Percentiles rank a stretch among this genome's conserved stretches.
These are phyloP conservation scores for Auxenochlorella pyrenoidosa DNA, from an alignment of 139 green algal species.

Conservation along the genomic window DNA sequence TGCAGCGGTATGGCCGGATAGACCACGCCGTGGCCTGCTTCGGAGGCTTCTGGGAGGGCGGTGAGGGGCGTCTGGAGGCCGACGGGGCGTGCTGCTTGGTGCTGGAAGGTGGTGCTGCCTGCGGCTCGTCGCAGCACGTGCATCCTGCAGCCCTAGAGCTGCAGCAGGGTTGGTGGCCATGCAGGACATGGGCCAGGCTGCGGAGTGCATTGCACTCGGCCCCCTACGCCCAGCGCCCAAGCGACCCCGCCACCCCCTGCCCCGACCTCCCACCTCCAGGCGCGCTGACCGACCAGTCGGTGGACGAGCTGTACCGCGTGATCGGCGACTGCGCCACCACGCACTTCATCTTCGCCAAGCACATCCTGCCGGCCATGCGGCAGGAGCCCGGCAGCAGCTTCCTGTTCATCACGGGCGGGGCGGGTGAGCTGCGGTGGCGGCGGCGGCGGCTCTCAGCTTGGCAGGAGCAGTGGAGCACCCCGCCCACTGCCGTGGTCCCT, in stretches of 20 bases:
- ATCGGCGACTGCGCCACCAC: neutral
- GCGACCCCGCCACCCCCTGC: neutral
- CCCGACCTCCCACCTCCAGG: neutral
- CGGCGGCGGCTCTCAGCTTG: neutral
- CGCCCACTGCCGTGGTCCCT: neutral
- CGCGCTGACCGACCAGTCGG: neutral
- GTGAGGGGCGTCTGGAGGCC: neutral
- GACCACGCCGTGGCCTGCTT: conserved; percentile 12
- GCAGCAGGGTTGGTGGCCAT: no score
- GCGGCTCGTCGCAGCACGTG: no score
- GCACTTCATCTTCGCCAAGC: conserved; percentile 9
- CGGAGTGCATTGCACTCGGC: no score
- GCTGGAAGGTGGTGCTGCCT: no score
- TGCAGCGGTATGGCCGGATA: neutral
- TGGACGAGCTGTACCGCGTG: neutral
- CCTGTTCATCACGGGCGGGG: neutral
- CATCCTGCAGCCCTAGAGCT: no score
- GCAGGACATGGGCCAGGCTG: no score
- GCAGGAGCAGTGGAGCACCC: no score
- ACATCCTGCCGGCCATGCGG: neutral
- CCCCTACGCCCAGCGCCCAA: no score
- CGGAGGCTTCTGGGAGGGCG: conserved; percentile 11
- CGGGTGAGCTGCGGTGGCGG: neutral
- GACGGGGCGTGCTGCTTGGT: no score
- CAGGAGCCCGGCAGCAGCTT: neutral